Evolutionary conservation across 2,329 filamentous ascomycete species (phyloP), one percentile per base, ranked within the genome.

Genomic region (Endocalyx cinctus): DNA sequence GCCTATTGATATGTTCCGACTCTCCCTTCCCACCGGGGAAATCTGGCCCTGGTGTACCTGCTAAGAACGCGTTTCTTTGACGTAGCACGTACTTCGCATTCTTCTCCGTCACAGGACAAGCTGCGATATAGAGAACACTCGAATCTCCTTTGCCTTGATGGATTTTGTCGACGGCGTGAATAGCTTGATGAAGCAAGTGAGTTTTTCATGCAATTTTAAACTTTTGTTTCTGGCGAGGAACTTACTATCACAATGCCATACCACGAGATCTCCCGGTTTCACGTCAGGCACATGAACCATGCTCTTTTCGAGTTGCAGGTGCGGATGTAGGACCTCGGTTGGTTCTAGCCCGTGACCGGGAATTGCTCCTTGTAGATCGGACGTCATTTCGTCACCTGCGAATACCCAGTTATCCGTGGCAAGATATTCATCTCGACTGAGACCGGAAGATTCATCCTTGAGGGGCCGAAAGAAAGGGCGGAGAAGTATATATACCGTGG

Each of bases 81-180:
- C 76, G 70, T 2, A 62, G 69, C 1, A 90, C 66, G 52, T 89
- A 92, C 15, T 73, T 61, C 0, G 83, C 79, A 48, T 92, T 95
- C 25, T 69, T 63, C 33, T 82, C 75, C 1, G 87, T 94, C 18
- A 87, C 70, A 0, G 89, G 88, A 34, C 85, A 92, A 0, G 86
- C 81, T 0, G 89, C 88, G 35, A 96, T 94, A 51, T 96, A 96
- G 39, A 96, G 52, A 0, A 95, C 89, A 47, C 82, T 88, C 0
- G 84, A 87, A 57, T 96, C 89, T 0, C 66, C 59, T 2, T 62
- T 68, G 2, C 89, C 90, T 2, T 59, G 60, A 54, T 96, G 89
- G 1, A 80, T 68, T 45, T 77, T 81, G 62, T 96, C 89, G 1
- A 96, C 89, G 0, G 87, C 77, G 55, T 95, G 89, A 30, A 94